A percentile compares a stretch with the other conserved stretches of the same genome.
Evolutionary conservation across 2,329 filamentous ascomycete genomes (phyloP).

Genomic region (Ophiostoma tasmaniense): DNA sequence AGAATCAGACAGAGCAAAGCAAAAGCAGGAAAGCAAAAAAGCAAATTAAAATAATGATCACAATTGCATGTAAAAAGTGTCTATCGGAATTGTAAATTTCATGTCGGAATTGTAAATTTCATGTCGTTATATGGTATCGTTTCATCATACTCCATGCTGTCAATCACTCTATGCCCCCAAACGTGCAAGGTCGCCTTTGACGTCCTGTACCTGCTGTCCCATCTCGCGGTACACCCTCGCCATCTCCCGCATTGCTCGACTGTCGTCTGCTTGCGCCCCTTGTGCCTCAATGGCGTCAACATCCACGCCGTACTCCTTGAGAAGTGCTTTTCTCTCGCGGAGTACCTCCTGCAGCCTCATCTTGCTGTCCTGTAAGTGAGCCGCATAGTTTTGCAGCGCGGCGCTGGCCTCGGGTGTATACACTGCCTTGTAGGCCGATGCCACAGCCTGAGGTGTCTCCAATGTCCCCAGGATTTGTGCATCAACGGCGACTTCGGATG

Average conservation of each 20-base stretch:
- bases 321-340: conserved; percentile 33
- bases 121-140: not conserved
- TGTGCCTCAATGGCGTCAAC: conserved; percentile 30
- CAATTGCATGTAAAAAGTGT: not conserved
- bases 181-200: conserved; percentile 37
- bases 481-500: conserved; percentile 35
- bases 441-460: conserved; percentile 31
- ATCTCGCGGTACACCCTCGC: conserved; percentile 44
- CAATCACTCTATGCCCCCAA: conserved; percentile 17
- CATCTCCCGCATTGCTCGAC: conserved; percentile 45
- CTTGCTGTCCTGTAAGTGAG: conserved; percentile 42
- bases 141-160: not conserved
- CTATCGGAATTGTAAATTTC: too few species aligned
- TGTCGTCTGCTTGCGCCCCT: conserved; percentile 30
- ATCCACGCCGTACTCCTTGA: conserved; percentile 43
- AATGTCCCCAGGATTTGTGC: conserved; percentile 35
- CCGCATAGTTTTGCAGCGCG: conserved; percentile 40
- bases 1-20: not conserved
- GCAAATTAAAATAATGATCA: not conserved
- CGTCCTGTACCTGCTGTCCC: conserved; percentile 41
- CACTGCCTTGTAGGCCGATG: conserved; percentile 31
- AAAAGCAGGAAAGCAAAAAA: not conserved
- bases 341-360: conserved; percentile 38
- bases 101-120: not conserved
- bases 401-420: conserved; percentile 37